These are phyloP conservation scores for Naumovozyma baii DNA, from an alignment of 805 yeast species.

Conservation along the genomic window DNA sequence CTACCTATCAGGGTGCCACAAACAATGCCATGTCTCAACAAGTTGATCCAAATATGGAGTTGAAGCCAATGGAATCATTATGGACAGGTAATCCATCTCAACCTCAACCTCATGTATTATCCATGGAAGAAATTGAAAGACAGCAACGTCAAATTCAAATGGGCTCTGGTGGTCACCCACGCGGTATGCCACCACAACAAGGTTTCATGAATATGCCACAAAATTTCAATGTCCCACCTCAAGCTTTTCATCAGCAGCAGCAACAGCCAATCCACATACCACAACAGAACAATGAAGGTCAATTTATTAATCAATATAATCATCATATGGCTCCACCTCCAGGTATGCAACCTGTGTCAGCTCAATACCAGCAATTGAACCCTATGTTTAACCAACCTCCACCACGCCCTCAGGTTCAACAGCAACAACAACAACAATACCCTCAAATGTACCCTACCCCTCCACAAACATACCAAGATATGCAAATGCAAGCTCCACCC, in stretches of 20 bases:
- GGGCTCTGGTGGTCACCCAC: slow-evolving; percentile 14
- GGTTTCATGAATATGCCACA: too few relatives aligned
- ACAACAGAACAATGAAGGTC: slow-evolving; percentile 1
- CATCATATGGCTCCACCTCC: slow-evolving; percentile 16
- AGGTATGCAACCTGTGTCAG: slow-evolving; percentile 22
- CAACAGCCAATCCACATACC: slow-evolving; percentile 7
- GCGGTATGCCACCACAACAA: slow-evolving; percentile 11
- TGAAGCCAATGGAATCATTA: slow-evolving; percentile 64
- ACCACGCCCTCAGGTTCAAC: not conserved
- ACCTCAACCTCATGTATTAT: slow-evolving; percentile 34
- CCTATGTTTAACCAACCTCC: slow-evolving; percentile 1
- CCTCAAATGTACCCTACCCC: not conserved
- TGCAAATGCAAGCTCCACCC: not conserved
- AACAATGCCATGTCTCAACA: not conserved
- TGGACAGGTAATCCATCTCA: slow-evolving; percentile 35
- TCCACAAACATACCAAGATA: not conserved
- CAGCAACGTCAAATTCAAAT: slow-evolving; percentile 27
- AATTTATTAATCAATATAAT: not conserved
- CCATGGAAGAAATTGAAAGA: slow-evolving; percentile 81
- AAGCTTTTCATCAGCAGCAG: slow-evolving; percentile 4
- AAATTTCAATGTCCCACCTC: slow-evolving; percentile 1
- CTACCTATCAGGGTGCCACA: slow-evolving; percentile 20
- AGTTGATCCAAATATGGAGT: slow-evolving; percentile 20
- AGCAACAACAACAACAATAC: not conserved
- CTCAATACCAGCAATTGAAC: slow-evolving; percentile 17